Base-by-base conservation (phyloP, 352 stramenopile genomes). In the Phytophthora podocarpi region DNA sequence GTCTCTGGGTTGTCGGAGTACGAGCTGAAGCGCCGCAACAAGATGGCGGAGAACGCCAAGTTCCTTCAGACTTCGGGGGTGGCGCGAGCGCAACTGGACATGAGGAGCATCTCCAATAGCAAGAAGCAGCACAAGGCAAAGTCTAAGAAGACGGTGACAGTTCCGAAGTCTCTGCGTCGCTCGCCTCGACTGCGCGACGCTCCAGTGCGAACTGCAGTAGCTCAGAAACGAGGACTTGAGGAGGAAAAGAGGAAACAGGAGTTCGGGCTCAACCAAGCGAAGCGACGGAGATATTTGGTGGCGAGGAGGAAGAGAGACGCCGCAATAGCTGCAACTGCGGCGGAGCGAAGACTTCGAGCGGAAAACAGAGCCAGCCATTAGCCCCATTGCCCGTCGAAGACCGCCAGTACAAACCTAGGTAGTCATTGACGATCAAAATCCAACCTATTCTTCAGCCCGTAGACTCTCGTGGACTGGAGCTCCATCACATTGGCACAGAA, bases 41-140 rank as follows among this genome's bases (percentile, higher is more conserved):
- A 60, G 18, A 72, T 76, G 42, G 55, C 65, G 15, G 6, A 57
- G 54, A 75, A 79, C 59, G 59, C 55, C 34, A 41, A 60, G 39
- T 74, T 80, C 39, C 52, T 76, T 16, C 62, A 65, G 30, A 49
- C 56, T 15, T 26, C 76, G 23, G 70, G 70, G 15, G 37, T 78
- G n/a, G 26, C 21, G 9, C 11, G 42, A 13, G n/a, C 52, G 31
- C 52, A 60, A 16, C 11, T 39, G 40, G 35, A 52, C 10, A 5
- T 60, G 28, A 60, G 23, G 27, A 41, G 51, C 16, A 53, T 4
- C 18, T 55, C 30, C 36, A 58, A 47, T 1, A 37, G 18, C 41
- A 26, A 55, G 51, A 39, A 15, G 42, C 3, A 26, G 15, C 37
- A 50, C 24, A 41, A 16, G 16, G n/a, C 55, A 1, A 59, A 60